Base-by-base conservation (phyloP, 208 protist species). In the Trypanosomatidae sp. region DNA sequence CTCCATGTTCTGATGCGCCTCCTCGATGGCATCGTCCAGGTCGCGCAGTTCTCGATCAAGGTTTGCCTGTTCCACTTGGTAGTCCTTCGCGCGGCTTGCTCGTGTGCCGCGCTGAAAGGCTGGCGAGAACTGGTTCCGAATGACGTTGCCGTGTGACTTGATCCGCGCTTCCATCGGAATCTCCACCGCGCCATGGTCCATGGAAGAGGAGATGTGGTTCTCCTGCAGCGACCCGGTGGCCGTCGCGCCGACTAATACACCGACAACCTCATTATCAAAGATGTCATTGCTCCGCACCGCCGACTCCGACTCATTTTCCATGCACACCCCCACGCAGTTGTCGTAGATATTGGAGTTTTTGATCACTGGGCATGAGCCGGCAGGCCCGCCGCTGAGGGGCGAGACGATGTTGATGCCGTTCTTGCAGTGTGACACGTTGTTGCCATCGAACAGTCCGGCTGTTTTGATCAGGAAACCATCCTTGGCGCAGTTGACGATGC, bases 121-220 rank as follows among this genome's bases (percentile, higher is more conserved):
- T 0, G 92, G 92, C n/a, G 92, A 95, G 73, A 97, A 95, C 80
- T 95, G 90, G 71, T 95, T 93, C 66, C 89, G 87, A 39, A 95
- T 91, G 8, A 79, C 80, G 83, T 97, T 97, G 36, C 80, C 75
- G 25, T 76, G 41, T 22, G 82, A 56, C 80, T 89, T 93, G 4
- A 93, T 39, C 2, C 78, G 77, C n/a, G 76, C 60, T 30, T 91
- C 87, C 9, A 43, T 83, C 22, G 88, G 81, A 19, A 91, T 77
- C 49, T 89, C 84, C 52, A 90, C 62, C 44, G 92, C 89, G 0
- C 88, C 88, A 28, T 86, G 76, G 19, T 93, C 85, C n/a, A 72
- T 66, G 25, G 80, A 62, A 62, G 77, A 91, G 19, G 89, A 93
- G 50, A 97, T 90, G 74, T 77, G 78, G 70, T 97, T 97, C 33